Conservation (phyloP, 2,329 filamentous ascomycete genomes). For the Pseudocercospora fijiensis region DNA sequence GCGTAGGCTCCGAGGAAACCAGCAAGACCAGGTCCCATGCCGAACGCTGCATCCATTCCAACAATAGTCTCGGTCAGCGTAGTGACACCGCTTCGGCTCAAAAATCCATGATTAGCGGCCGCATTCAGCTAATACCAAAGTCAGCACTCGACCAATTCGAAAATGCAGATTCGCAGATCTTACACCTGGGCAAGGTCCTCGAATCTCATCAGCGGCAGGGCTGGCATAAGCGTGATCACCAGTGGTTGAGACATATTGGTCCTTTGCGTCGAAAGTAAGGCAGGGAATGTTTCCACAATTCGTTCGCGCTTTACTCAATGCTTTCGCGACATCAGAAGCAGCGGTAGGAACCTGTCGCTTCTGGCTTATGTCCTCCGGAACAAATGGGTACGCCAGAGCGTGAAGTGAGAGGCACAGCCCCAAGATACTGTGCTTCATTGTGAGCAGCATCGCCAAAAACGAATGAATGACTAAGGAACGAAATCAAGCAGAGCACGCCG, state of each 20-base stretch:
- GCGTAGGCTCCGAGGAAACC: constrained; percentile 35
- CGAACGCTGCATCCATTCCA: constrained; percentile 19
- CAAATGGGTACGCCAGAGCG: constrained; percentile 11
- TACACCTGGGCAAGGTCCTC: constrained; percentile 19
- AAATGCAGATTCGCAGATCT: not conserved
- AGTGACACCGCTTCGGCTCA: constrained; percentile 14
- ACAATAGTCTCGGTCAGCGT: constrained; percentile 19
- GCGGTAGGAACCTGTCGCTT: constrained; percentile 6
- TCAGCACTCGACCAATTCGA: not conserved
- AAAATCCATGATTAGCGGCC: constrained; percentile 31
- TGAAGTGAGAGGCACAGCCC: constrained; percentile 5
- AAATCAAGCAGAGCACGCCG: not conserved
- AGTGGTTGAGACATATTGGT: constrained; percentile 17
- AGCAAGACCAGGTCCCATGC: constrained; percentile 17
- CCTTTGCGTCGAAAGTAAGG: constrained; percentile 13
- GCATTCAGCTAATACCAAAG: constrained; percentile 17
- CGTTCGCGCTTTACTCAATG: constrained; percentile 13
- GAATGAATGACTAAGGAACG: not conserved
- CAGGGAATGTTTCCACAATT: constrained; percentile 22
- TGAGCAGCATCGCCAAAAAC: constrained; percentile 3
- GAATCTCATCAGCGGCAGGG: constrained; percentile 14
- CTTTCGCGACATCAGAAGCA: not conserved
- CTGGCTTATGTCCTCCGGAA: constrained; percentile 6
- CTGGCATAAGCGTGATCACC: constrained; percentile 17
- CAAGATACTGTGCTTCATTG: constrained; percentile 8